Percentiles rank a stretch among this genome's conserved stretches.
These are phyloP conservation scores for Linnemannia zychae DNA, from an alignment of 192 early-diverging fungal species.

Conservation along the genomic window DNA sequence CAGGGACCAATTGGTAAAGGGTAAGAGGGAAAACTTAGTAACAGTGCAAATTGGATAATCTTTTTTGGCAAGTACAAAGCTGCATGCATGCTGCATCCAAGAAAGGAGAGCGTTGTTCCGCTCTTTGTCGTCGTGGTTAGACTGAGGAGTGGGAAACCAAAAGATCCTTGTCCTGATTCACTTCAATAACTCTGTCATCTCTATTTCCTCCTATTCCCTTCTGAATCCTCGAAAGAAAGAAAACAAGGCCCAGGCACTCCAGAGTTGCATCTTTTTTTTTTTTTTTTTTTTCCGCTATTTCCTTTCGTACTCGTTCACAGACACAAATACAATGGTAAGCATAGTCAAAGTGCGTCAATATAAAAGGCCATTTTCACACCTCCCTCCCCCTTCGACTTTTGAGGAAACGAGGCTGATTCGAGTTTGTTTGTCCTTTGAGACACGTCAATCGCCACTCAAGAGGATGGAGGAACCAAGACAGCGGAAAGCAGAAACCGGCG, in stretches of 20 bases:
- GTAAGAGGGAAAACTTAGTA: not conserved
- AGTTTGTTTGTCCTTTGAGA: not conserved
- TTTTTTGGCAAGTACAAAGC: not conserved
- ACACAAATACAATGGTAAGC: not conserved
- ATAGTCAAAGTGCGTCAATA: not conserved
- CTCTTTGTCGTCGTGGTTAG: not conserved
- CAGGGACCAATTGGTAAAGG: not conserved
- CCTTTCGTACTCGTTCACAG: not conserved
- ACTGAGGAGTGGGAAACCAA: not conserved
- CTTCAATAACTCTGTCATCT: not conserved
- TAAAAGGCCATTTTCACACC: not conserved
- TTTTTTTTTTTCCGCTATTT: no score
- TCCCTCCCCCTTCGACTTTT: not conserved
- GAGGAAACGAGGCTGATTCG: not conserved
- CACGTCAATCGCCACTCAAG: not conserved
- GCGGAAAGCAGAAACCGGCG: not conserved
- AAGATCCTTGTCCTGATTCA: not conserved
- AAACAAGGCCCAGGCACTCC: not conserved
- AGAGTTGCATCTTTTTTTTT: not conserved
- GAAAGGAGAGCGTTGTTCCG: not conserved
- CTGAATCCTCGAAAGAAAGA: not conserved
- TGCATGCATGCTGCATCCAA: not conserved
- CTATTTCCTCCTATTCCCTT: not conserved
- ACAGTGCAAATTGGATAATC: not conserved
- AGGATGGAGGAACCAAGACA: not conserved